Conservation (phyloP, 177 flowering plant genomes). For the Viscum album region DNA sequence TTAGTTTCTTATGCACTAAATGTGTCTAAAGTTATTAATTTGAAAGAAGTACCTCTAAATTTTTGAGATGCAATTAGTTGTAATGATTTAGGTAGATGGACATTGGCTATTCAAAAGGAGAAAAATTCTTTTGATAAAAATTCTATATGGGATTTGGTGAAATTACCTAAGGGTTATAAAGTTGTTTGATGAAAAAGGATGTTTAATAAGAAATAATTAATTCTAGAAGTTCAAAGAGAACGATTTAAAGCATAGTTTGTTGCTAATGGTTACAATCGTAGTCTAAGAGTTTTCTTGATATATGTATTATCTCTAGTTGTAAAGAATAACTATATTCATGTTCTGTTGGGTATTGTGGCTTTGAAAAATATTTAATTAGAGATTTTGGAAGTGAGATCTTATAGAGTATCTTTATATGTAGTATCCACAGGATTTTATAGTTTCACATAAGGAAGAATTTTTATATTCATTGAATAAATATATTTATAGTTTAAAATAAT, state of each 20-base stretch:
- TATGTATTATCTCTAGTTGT: neutral
- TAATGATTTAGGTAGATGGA: neutral
- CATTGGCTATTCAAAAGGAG: neutral
- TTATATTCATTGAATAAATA: no score
- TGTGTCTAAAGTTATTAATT: neutral
- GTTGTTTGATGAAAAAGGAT: neutral
- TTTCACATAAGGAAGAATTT: no score
- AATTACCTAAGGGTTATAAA: neutral
- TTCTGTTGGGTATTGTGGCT: neutral
- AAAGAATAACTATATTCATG: neutral
- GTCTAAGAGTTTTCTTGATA: neutral
- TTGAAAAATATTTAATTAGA: no score
- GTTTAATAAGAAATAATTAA: neutral
- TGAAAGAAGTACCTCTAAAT: neutral
- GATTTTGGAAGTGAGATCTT: no score
- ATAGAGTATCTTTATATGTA: no score
- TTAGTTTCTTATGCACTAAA: neutral
- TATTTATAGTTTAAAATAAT: no score
- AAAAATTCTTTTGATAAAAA: neutral
- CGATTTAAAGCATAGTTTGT: neutral
- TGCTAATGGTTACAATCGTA: neutral
- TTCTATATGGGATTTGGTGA: neutral
- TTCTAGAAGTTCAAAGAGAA: neutral
- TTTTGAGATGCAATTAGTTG: neutral
- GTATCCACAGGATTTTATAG: no score